Conservation (phyloP, 345 rosid species). For the Cochlearia excelsa region DNA sequence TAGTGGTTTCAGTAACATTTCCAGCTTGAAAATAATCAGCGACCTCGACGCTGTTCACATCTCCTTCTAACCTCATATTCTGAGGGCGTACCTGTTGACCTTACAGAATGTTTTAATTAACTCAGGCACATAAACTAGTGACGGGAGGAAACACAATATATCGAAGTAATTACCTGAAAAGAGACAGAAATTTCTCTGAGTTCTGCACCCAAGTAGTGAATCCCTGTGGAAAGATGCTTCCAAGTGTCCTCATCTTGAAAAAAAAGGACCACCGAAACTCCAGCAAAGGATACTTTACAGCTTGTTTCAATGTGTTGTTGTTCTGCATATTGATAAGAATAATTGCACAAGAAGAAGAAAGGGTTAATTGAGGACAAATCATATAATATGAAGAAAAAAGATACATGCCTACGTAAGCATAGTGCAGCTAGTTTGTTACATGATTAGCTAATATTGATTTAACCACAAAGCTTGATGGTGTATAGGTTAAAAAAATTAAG, state of each 20-base stretch:
- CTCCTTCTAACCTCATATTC: conserved; percentile 65
- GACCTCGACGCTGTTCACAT: conserved; percentile 56
- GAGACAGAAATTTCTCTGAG: conserved; percentile 52
- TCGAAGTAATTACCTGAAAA: conserved; percentile 64
- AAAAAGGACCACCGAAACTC: conserved; percentile 58
- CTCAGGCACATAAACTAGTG: conserved; percentile 17
- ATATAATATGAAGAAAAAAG: conserved; percentile 10
- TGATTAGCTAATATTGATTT: conserved; percentile 9
- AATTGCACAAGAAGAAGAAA: conserved; percentile 15
- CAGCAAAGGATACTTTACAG: conserved; percentile 56
- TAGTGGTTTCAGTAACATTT: conserved; percentile 31
- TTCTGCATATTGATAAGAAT: conserved; percentile 49
- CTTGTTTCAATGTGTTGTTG: conserved; percentile 79
- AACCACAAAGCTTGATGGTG: conserved; percentile 19
- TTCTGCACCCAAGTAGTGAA: conserved; percentile 69
- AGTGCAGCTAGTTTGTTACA: conserved; percentile 18
- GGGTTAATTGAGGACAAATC: conserved; percentile 15
- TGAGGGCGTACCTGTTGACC: conserved; percentile 74
- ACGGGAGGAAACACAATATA: conserved; percentile 19
- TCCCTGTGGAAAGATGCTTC: conserved; percentile 33
- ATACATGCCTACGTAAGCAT: conserved; percentile 13
- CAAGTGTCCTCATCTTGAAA: conserved; percentile 61
- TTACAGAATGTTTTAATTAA: conserved; percentile 34
- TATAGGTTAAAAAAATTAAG: conserved; percentile 6
- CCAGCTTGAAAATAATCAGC: conserved; percentile 46